phyloP scores from a whole-genome alignment of 495 filamentous ascomycete genomes.

The Daldinia bambusicola region DNA sequence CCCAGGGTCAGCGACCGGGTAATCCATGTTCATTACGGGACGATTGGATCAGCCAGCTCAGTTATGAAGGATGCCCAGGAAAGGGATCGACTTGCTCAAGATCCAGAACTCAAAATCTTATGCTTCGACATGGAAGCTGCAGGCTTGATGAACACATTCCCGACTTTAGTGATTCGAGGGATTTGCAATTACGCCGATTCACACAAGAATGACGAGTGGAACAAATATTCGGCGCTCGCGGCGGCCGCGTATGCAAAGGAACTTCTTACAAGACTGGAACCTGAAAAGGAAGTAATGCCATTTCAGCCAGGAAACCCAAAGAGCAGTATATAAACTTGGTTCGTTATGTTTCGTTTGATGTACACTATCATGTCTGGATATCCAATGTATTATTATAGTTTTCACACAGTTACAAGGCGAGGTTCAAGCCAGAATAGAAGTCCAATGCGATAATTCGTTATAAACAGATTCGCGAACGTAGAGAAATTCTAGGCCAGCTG shows the following conservation, averaged over 20 bases:
- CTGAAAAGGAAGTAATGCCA: background rate
- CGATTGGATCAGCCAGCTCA: background rate
- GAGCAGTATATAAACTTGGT: background rate
- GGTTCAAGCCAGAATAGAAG: background rate
- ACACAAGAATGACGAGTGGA: background rate
- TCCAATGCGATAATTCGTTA: background rate
- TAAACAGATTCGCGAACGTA: background rate
- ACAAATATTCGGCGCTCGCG: background rate
- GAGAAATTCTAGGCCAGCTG: background rate
- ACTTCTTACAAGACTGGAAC: background rate
- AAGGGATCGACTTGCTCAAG: background rate
- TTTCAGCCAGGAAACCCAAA: background rate
- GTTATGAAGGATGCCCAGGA: background rate
- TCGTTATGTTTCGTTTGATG: background rate
- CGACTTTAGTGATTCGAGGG: background rate
- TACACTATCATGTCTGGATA: background rate
- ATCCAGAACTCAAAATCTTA: background rate
- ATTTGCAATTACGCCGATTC: background rate
- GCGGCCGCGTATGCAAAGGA: background rate
- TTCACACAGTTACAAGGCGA: background rate
- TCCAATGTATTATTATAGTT: background rate
- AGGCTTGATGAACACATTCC: background rate
- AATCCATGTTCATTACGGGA: background rate
- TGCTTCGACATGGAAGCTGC: background rate
- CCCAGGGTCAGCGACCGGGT: background rate